Conservation (phyloP, 148 eudicot genomes). For the Arbutus unedo region DNA sequence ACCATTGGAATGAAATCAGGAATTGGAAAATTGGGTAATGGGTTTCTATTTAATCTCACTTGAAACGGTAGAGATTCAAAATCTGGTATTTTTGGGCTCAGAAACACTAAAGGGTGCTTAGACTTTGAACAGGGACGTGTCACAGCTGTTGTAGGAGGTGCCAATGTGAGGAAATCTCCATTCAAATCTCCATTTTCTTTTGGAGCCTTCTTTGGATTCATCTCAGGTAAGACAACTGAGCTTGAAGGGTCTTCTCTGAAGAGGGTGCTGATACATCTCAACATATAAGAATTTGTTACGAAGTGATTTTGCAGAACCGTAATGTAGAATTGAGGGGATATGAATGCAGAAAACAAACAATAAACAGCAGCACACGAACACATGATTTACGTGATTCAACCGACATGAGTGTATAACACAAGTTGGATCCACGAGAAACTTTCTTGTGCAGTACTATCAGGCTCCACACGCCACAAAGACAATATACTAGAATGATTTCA, state of each 20-base stretch:
- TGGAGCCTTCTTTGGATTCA: conserved; percentile 14
- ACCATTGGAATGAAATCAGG: background rate
- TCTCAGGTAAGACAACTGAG: conserved; percentile 24
- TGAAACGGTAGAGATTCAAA: conserved; percentile 26
- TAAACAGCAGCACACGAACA: background rate
- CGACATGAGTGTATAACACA: background rate
- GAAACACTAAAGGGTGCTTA: conserved; percentile 11
- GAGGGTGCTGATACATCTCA: conserved; percentile 11
- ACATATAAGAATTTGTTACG: background rate
- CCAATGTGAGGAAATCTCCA: conserved; percentile 50
- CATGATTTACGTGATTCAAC: background rate
- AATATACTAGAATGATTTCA: background rate
- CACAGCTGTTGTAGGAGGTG: conserved; percentile 32
- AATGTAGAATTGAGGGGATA: background rate
- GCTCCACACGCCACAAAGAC: background rate
- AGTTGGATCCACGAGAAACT: background rate
- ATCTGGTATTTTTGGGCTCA: conserved; percentile 1
- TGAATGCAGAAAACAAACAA: background rate
- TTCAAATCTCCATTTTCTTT: conserved; percentile 23
- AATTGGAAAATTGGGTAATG: background rate
- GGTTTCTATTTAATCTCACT: conserved; percentile 27
- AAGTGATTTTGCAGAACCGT: background rate
- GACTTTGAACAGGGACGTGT: conserved; percentile 27
- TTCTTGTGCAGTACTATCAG: background rate
- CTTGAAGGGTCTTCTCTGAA: conserved; percentile 37